Evolutionary conservation across 306 rosid genomes (phyloP).

Genomic region (Bauhinia variegata): DNA sequence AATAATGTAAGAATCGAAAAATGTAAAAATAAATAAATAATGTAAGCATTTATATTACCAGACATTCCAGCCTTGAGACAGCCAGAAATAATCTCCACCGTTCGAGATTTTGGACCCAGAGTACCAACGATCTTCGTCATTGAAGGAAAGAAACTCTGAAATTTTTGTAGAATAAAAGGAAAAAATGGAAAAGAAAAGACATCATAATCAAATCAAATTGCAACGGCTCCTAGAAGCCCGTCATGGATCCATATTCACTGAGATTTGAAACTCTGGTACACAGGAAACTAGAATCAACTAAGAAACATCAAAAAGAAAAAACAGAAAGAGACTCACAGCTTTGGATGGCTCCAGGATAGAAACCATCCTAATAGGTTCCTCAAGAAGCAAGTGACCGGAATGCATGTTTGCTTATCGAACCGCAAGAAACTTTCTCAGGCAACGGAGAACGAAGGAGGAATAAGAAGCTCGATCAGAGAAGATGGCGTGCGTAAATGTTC

Average conservation of each 20-base stretch:
- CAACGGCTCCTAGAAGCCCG: not conserved
- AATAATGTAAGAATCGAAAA: not conserved
- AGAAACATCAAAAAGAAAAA: not conserved
- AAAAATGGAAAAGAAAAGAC: not conserved
- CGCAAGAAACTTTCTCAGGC: not conserved
- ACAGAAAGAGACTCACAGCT: slow-evolving; percentile 49
- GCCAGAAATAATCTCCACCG: slow-evolving; percentile 68
- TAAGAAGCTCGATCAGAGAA: not conserved
- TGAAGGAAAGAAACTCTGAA: slow-evolving; percentile 83
- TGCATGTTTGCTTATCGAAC: slow-evolving; percentile 68
- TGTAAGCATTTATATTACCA: slow-evolving; percentile 44
- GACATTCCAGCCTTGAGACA: slow-evolving; percentile 99
- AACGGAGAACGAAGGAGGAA: slow-evolving; percentile 5
- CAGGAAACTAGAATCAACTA: not conserved
- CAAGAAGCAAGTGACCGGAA: slow-evolving; percentile 87
- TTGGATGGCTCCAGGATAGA: slow-evolving; percentile 94
- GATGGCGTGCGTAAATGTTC: slow-evolving; percentile 36
- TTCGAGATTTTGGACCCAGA: slow-evolving; percentile 88
- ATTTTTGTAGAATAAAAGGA: slow-evolving; percentile 11
- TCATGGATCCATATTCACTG: slow-evolving; percentile 29
- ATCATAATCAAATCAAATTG: slow-evolving; percentile 6
- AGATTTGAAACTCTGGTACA: not conserved
- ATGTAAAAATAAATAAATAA: not conserved
- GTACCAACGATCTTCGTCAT: slow-evolving; percentile 99
- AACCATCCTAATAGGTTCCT: slow-evolving; percentile 94